Evolutionary conservation across 2,329 filamentous ascomycete genomes (phyloP), one percentile per base, ranked within the genome.

Genomic region (Botrytis hyacinthi): DNA sequence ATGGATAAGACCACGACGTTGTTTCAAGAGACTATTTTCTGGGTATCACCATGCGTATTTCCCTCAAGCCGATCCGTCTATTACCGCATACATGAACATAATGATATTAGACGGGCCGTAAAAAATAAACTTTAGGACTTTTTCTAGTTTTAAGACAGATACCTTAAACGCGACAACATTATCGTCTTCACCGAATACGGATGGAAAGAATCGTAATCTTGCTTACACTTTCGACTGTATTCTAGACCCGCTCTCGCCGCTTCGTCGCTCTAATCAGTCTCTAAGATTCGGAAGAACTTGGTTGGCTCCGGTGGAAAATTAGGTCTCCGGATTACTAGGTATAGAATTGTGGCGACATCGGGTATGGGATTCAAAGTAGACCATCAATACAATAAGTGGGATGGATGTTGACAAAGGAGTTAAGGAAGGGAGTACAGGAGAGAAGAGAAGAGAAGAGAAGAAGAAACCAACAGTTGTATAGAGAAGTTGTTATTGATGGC

Each of bases 171-270:
- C 51, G 51, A 29, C 51, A 57, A 57, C 51, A 29, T 57, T 57
- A 61, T 42, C 32, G 46, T 54, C 48, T 48, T 68, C 65, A 68
- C 65, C 65, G 65, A 68, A 54, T 26, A 29, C 32, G 14, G 22
- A 37, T 67, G 26, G 16, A 32, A 40, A 10, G 14, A n/a, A 10
- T 29, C 16, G 37, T 63, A 20, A 63, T 66, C n/a, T 54, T 66
- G 65, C 65, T 68, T 68, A 68, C 46, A 37, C 32, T 54, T 68
- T 54, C 46, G 65, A 68, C 35, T 68, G 35, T 20, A 68, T 68
- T 68, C 65, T 68, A 68, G 65, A 68, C 65, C 65, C 46, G 65
- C 40, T 67, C 65, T 20, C 37, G 60, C 60, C n/a, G 51, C 51
- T 57, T 57, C 51, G 29, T 32, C n/a, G 18, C 51, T 29, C 51